Base-by-base conservation (phyloP, 2,329 filamentous ascomycete genomes). In the Dichotomopilus funicola region DNA sequence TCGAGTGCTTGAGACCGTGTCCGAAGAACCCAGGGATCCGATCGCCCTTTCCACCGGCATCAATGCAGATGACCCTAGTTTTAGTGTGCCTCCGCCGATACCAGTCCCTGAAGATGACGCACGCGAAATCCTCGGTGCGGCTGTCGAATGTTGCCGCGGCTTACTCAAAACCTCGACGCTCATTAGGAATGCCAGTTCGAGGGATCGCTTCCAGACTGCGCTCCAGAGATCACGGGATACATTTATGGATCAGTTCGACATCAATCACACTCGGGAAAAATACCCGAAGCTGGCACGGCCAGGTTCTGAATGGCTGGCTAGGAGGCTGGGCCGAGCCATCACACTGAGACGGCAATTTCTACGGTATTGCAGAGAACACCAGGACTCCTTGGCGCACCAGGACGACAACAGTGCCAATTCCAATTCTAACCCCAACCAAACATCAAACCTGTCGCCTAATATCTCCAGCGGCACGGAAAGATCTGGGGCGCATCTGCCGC, bases 281-380 rank as follows among this genome's bases (percentile, higher is more conserved):
- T 56, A 63, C 10, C 58, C 61, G 1, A 63, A 60, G 42, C 33
- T 63, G 0, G 34, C 19, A 0, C 61, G 57, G 31, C 19, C 60
- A 1, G 37, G 27, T 0, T n/a, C n/a, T 8, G 34, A 49, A 1
- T 65, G 61, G 61, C 46, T 69, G 1, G 36, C 63, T 1, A 52
- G 56, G 11, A 60, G 68, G 4, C 60, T 71, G 5, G 68, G 68
- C 1, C 64, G 62, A 19, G 63, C 63, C 0, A 69, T 68, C 31
- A 63, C 67, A 4, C 62, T 65, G 46, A 59, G 68, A 34, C 59
- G 68, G 7, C 64, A 68, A 37, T 69, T 62, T 37, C 51, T 70
- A 19, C 63, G 58, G 12, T 70, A 70, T 52, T 62, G 64, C 10
- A 53, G 64, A 19, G 64, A 68, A 4, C 68, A 70, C 33, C 53